Evolutionary conservation across 306 rosid genomes (phyloP), one percentile per base, ranked within the genome.

Genomic region (Boehmeria nivea): DNA sequence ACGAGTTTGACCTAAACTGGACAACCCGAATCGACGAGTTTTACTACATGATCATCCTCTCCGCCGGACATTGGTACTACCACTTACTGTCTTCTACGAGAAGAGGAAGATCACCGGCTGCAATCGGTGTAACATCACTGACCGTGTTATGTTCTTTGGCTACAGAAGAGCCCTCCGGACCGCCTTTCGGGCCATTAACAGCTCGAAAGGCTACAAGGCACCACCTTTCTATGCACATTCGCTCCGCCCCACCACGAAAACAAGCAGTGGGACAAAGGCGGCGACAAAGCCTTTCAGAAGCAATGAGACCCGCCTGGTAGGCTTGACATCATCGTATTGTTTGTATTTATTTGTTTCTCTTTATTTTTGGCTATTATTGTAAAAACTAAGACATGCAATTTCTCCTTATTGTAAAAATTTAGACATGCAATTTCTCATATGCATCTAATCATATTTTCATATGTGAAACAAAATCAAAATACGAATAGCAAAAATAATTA

Each of bases 231-330:
- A 0, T 76, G 98, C 66, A 82, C 91, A 21, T 87, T 63, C 56
- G 72, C 94, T 12, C 96, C 98, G 0, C 64, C 86, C 1, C 98
- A 91, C 72, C 84, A 84, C 64, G 98, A 91, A 54, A 71, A 73
- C 61, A 95, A 95, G 44, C 0, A 54, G 20, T 91, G 96, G 96
- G 76, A 87, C 62, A 0, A 74, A 10, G 98, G 95, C 3, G 95
- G 98, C 27, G 40, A 87, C 60, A 3, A 69, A 16, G 63, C 98
- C 98, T 42, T 87, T 78, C 59, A 75, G 49, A 73, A 86, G 82
- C 76, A 82, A 58, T 8, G 89, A 84, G 67, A 67, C 83, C 6
- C 78, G 51, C 10, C 25, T 84, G 56, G 88, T 82, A 13, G 96
- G 87, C 0, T 15, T 20, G 0, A n/a, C n/a, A n/a, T n/a, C n/a